Conservation (phyloP, 1,284 basidiomycete genomes). For the Cryptococcus maquisensis region DNA sequence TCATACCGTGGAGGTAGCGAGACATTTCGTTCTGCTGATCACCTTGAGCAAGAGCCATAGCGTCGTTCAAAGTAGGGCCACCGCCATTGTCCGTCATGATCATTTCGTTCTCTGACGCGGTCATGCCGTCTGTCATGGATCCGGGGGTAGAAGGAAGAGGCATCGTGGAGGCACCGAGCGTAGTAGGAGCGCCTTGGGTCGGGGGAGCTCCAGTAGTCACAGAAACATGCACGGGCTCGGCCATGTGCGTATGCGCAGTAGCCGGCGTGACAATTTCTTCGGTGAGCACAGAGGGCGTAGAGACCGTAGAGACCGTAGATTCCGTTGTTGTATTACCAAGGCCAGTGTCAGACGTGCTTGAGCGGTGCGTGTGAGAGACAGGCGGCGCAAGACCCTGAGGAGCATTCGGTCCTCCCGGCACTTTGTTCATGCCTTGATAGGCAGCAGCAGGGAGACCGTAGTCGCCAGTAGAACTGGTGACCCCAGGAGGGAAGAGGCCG, state of each 20-base stretch:
- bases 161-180: background rate
- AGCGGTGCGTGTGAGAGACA: slow-evolving; percentile 9
- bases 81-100: slow-evolving; percentile 23
- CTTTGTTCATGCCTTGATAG: slow-evolving; percentile 26
- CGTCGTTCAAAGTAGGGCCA: slow-evolving; percentile 26
- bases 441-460: slow-evolving; percentile 40
- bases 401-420: slow-evolving; percentile 4
- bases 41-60: slow-evolving; percentile 40
- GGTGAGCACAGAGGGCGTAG: slow-evolving; percentile 16
- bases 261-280: slow-evolving; percentile 31
- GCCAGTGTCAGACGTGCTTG: slow-evolving; percentile 30
- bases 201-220: slow-evolving; percentile 6
- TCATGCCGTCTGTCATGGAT: background rate
- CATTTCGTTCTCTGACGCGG: background rate
- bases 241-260: slow-evolving; percentile 9
- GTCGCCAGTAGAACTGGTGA: slow-evolving; percentile 27
- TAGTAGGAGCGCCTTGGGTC: background rate
- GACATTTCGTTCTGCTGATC: slow-evolving; percentile 46
- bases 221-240: slow-evolving; percentile 2
- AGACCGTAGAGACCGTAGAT: slow-evolving; percentile 20
- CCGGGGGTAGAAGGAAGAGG: background rate
- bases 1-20: slow-evolving; percentile 44
- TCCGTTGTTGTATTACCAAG: slow-evolving; percentile 32
- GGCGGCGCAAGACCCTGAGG: slow-evolving; percentile 13
- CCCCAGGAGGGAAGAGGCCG: slow-evolving; percentile 37